phyloP scores from a whole-genome alignment of 2,329 filamentous ascomycete species.

The Pestalotiopsis sp. region DNA sequence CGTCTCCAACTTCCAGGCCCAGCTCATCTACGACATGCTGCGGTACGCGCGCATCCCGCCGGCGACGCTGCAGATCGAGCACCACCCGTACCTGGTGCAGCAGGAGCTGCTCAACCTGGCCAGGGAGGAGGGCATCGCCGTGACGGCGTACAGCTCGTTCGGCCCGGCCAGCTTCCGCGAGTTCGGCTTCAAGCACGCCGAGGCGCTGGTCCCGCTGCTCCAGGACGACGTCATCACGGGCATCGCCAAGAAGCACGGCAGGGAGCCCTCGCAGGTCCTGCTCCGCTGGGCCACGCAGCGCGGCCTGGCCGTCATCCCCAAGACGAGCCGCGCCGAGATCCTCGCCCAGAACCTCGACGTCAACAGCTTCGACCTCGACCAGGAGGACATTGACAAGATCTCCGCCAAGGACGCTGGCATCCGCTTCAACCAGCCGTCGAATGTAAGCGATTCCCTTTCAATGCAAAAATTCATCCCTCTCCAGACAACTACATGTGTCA shows the following conservation, averaged over 20 bases:
- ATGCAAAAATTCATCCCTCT: neutral
- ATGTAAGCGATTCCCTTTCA: constrained; percentile 51
- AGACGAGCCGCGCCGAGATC: constrained; percentile 59
- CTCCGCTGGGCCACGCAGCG: constrained; percentile 88
- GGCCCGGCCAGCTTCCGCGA: constrained; percentile 80
- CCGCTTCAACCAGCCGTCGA: constrained; percentile 77
- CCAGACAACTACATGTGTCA: too few relatives aligned
- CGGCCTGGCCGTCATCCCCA: constrained; percentile 80
- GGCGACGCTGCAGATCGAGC: constrained; percentile 83
- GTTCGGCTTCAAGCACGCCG: constrained; percentile 71
- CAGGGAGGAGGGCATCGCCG: constrained; percentile 68
- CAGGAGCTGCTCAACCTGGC: constrained; percentile 69
- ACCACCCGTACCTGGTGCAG: constrained; percentile 88
- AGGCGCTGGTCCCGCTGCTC: constrained; percentile 69
- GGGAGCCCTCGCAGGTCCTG: constrained; percentile 78
- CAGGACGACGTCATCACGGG: constrained; percentile 66
- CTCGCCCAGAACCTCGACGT: constrained; percentile 71
- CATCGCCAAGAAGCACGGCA: constrained; percentile 70
- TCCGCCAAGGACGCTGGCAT: constrained; percentile 65
- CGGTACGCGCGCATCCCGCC: constrained; percentile 76
- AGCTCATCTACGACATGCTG: constrained; percentile 78
- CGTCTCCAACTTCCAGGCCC: constrained; percentile 80
- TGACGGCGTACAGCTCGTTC: constrained; percentile 86
- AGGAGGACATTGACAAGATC: constrained; percentile 70
- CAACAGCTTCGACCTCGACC: constrained; percentile 65